These are phyloP conservation scores for Austroboletus rostrupii DNA, from an alignment of 1,284 basidiomycete genomes.

Conservation along the genomic window DNA sequence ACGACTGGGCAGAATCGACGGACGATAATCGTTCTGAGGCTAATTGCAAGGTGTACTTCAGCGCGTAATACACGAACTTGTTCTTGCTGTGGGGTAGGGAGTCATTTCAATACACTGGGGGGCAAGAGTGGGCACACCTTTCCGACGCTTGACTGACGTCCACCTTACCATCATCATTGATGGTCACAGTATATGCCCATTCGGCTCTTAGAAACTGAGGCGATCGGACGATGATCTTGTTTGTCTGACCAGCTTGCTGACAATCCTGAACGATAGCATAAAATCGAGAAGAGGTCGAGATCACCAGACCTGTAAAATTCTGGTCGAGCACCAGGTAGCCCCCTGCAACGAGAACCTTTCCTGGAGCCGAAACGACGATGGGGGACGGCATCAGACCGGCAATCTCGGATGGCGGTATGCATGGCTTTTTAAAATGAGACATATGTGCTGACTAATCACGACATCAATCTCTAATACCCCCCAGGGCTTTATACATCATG, in stretches of 20 bases:
- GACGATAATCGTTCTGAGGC: constrained; percentile 47
- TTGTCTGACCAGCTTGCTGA: constrained; percentile 22
- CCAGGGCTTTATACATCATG: constrained; percentile 8
- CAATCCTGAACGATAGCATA: constrained; percentile 65
- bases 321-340: constrained; percentile 93
- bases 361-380: constrained; percentile 84
- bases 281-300: constrained; percentile 91
- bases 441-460: constrained; percentile 23
- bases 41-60: constrained; percentile 74
- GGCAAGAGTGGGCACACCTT: constrained; percentile 36
- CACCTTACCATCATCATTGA: constrained; percentile 37
- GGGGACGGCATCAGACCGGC: constrained; percentile 36
- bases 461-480: not conserved
- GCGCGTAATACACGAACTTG: constrained; percentile 88
- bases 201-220: constrained; percentile 84
- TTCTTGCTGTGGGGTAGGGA: constrained; percentile 46
- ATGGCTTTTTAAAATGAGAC: not conserved
- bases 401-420: not conserved
- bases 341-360: constrained; percentile 92
- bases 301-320: constrained; percentile 76
- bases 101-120: constrained; percentile 6
- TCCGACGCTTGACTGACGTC: constrained; percentile 43
- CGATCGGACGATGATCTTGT: constrained; percentile 72
- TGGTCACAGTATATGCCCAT: constrained; percentile 71
- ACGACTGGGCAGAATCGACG: constrained; percentile 43